Percentiles rank a stretch among this genome's conserved stretches.
Evolutionary conservation across 495 filamentous ascomycete species (phyloP).

Genomic region (Acidomyces sp.): DNA sequence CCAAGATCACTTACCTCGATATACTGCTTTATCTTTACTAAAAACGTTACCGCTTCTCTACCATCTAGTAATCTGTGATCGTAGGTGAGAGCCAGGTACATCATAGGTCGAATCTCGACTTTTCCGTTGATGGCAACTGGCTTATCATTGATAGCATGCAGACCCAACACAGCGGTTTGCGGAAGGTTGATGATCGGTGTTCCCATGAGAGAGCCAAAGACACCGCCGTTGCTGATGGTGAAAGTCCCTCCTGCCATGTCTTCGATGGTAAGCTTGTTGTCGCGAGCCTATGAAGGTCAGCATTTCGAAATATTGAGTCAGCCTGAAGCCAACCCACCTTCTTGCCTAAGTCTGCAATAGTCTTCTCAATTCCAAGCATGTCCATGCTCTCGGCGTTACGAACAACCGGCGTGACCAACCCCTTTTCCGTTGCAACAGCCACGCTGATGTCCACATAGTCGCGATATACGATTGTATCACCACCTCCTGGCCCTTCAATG

Average conservation of each 20-base stretch:
- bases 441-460: conserved; percentile 98
- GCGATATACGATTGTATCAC: conserved; percentile 94
- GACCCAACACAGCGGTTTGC: conserved; percentile 85
- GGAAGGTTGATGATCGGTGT: conserved; percentile 99
- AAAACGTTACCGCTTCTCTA: conserved; percentile 89
- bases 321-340: conserved; percentile 47
- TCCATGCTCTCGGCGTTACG: conserved; percentile 83
- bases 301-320: not conserved
- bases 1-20: not conserved
- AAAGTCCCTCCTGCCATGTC: conserved; percentile 99
- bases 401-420: conserved; percentile 90
- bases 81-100: conserved; percentile 96
- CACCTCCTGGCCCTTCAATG: conserved; percentile 87
- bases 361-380: conserved; percentile 75
- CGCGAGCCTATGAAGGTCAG: conserved; percentile 52
- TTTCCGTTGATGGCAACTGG: conserved; percentile 82
- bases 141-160: conserved; percentile 97
- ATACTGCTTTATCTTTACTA: conserved; percentile 58
- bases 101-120: conserved; percentile 93
- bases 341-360: conserved; percentile 87
- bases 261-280: conserved; percentile 95
- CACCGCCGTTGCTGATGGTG: conserved; percentile 88
- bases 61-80: conserved; percentile 93
- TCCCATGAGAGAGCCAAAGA: conserved; percentile 78
- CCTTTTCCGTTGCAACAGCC: conserved; percentile 94